phyloP scores from a whole-genome alignment of 768 basidiomycete genomes.

The Exidia glandulosa region DNA sequence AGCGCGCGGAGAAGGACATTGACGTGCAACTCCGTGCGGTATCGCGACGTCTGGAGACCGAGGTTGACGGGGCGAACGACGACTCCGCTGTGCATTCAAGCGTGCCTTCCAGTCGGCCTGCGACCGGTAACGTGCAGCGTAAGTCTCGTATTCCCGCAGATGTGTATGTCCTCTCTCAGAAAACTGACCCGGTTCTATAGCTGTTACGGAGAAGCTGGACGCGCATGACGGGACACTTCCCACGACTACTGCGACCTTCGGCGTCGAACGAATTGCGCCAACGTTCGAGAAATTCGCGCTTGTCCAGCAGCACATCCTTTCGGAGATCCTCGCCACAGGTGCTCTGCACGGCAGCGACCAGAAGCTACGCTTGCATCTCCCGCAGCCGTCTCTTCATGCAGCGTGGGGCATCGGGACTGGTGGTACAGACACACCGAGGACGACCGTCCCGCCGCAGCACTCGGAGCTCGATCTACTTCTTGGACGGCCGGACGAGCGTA shows the following conservation, averaged over 20 bases:
- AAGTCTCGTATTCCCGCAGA: background rate
- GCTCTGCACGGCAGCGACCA: slow-evolving; percentile 7
- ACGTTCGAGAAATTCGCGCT: slow-evolving; percentile 11
- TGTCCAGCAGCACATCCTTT: slow-evolving; percentile 12
- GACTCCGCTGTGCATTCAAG: background rate
- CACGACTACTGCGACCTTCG: too few species aligned
- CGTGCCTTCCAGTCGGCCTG: background rate
- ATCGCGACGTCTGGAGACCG: slow-evolving; percentile 3
- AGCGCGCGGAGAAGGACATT: slow-evolving; percentile 2
- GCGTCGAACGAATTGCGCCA: slow-evolving; percentile 1
- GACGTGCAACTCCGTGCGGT: slow-evolving; percentile 6
- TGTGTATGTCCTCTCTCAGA: background rate
- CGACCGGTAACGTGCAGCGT: background rate
- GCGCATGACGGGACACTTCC: background rate
- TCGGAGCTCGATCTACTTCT: background rate
- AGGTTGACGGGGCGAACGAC: slow-evolving; percentile 2
- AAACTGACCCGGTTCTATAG: too few species aligned
- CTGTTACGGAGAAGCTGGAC: background rate
- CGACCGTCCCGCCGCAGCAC: background rate
- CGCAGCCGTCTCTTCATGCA: slow-evolving; percentile 10
- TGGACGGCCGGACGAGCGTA: slow-evolving; percentile 3
- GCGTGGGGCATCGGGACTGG: slow-evolving; percentile 6
- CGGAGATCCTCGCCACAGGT: slow-evolving; percentile 10
- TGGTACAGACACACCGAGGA: background rate
- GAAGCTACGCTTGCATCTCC: slow-evolving; percentile 8